Evolutionary conservation across 345 rosid genomes (phyloP).

Genomic region (Balakata baccata): DNA sequence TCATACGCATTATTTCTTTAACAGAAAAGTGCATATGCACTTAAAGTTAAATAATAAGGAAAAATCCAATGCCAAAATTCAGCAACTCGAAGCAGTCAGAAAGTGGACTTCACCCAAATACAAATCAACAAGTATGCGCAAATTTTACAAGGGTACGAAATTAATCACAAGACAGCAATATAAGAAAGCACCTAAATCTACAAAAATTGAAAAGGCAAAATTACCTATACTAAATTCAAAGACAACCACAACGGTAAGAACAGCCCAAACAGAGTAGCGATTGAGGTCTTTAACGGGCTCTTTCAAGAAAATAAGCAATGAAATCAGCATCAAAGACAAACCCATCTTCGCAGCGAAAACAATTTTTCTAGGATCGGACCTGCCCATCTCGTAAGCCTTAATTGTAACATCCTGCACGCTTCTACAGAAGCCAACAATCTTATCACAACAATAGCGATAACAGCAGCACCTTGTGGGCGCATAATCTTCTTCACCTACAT

Average conservation of each 20-base stretch:
- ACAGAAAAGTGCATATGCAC: too few species aligned
- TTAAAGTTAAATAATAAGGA: too few species aligned
- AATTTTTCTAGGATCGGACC: constrained; percentile 79
- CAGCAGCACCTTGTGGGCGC: constrained; percentile 27
- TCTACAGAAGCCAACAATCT: constrained; percentile 25
- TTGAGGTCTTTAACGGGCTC: constrained; percentile 57
- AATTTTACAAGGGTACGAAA: too few species aligned
- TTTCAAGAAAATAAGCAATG: constrained; percentile 63
- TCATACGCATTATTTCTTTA: too few species aligned
- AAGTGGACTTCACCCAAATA: too few species aligned
- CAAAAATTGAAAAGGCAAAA: neutral
- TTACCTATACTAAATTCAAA: constrained; percentile 93
- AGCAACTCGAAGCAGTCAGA: too few species aligned
- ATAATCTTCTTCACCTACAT: constrained; percentile 19
- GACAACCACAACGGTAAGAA: constrained; percentile 86
- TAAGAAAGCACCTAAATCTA: neutral
- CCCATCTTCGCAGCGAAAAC: constrained; percentile 85
- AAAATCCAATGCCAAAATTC: too few species aligned
- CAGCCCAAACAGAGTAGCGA: constrained; percentile 80
- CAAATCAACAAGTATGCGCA: neutral
- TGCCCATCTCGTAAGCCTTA: constrained; percentile 66
- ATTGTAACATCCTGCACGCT: constrained; percentile 37
- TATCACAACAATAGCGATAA: constrained; percentile 30
- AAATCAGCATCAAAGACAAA: constrained; percentile 65
- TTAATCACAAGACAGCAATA: too few species aligned